Base-by-base conservation (phyloP, 106 monocot species). In the Dendrobium huoshanense region DNA sequence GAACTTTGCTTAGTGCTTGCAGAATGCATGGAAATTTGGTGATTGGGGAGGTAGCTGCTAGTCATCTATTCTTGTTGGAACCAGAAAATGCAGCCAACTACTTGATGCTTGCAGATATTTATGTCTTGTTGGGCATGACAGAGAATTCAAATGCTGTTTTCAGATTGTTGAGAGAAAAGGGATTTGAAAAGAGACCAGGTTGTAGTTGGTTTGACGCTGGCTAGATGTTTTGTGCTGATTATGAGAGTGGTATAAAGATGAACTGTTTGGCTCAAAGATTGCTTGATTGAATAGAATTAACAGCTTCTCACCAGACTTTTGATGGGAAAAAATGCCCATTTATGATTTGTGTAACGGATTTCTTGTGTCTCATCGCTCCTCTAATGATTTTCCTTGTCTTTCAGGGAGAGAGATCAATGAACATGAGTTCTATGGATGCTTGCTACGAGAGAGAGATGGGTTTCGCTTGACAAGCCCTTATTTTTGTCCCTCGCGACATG, bases 21-120 rank as follows among this genome's bases (percentile, higher is more conserved):
- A 84, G 85, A 78, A 67, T 84, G 67, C 64, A 82, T 77, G 90
- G 87, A 17, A 80, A 93, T 77, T 67, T 80, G 70, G 55, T 81
- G 1, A 78, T 91, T 65, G 91, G 88, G 55, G 84, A 93, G 79
- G 80, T 70, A 54, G 88, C 83, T 43, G 90, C 88, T 9, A 84
- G 33, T 7, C 55, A 87, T n/a, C 70, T 91, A 17, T 81, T 87
- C 37, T 42, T 37, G 7, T 76, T 90, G 41, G 91, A 93, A 20
- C 91, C 91, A 19, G 56, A n/a, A 75, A 93, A 91, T 82, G 84
- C 85, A 25, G 90, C 87, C 4, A 91, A 93, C 76, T 91, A 87
- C 68, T 81, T 83, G 64, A 85, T 87, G 83, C 91, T 91, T 61
- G 91, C 87, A 45, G 89, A 84, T 29, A 86, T 87, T 56, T 89